A percentile compares a stretch with the other conserved stretches of the same genome.
These are phyloP conservation scores for Plasmodium ovale DNA, from an alignment of 169 alveolate species.

Conservation along the genomic window DNA sequence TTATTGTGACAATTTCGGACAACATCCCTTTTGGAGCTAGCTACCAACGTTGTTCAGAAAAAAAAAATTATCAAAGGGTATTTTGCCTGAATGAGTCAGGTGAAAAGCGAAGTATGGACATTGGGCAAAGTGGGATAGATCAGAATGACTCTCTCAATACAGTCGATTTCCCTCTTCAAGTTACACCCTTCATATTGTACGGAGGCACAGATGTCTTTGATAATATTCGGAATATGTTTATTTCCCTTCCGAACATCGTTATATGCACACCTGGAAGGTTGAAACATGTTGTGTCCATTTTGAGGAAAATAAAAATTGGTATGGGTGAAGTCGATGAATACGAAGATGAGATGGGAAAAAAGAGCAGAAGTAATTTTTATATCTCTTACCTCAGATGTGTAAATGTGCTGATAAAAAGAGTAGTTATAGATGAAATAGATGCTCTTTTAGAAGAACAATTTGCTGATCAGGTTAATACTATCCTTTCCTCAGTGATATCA, in stretches of 20 bases:
- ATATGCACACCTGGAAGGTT: conserved; percentile 73
- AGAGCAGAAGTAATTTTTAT: not conserved
- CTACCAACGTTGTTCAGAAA: too few species aligned
- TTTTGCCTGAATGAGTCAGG: not conserved
- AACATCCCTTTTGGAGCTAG: too few species aligned
- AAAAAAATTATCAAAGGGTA: not conserved
- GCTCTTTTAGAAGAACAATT: conserved; percentile 51
- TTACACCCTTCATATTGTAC: conserved; percentile 30
- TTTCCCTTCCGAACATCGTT: conserved; percentile 15
- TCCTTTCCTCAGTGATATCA: not conserved
- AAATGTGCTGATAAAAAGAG: conserved; percentile 7
- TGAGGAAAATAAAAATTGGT: not conserved
- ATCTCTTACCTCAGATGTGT: conserved; percentile 6
- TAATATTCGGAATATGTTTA: not conserved
- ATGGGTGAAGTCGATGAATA: not conserved
- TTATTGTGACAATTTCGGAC: conserved; percentile 7
- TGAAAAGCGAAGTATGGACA: too few species aligned
- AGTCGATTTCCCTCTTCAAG: not conserved
- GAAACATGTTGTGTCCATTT: conserved; percentile 35
- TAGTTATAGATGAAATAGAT: conserved; percentile 58
- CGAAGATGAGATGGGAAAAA: not conserved
- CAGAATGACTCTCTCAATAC: not conserved
- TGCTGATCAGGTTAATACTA: conserved; percentile 20
- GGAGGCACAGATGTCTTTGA: conserved; percentile 65
- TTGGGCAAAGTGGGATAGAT: too few species aligned